Conservation (phyloP, 2,329 filamentous ascomycete species). For the Stagonosporopsis cucurbitacearum region DNA sequence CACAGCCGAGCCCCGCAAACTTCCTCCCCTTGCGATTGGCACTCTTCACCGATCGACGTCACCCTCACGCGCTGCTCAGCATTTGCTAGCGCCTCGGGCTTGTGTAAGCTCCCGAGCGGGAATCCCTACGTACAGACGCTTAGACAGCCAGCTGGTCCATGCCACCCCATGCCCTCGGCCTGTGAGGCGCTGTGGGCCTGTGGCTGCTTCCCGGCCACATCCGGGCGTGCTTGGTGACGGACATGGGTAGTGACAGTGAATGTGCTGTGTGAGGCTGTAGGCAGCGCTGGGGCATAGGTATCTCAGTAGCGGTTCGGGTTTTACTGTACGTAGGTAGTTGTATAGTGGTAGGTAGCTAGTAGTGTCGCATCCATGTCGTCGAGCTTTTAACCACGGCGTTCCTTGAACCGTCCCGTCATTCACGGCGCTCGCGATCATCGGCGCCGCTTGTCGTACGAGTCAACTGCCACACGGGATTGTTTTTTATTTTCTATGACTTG, state of each 20-base stretch:
- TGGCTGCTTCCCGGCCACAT: slow-evolving; percentile 27
- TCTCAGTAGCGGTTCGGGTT: too few species aligned
- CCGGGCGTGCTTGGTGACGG: slow-evolving; percentile 19
- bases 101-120: slow-evolving; percentile 21
- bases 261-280: background rate
- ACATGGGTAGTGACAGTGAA: too few species aligned
- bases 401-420: too few species aligned
- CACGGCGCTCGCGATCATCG: background rate
- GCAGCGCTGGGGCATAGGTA: background rate
- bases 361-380: background rate
- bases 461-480: slow-evolving; percentile 8
- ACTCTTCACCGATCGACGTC: slow-evolving; percentile 20
- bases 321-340: too few species aligned
- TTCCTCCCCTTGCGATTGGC: slow-evolving; percentile 21
- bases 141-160: slow-evolving; percentile 12
- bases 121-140: slow-evolving; percentile 19
- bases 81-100: slow-evolving; percentile 27
- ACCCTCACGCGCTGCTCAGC: slow-evolving; percentile 29
- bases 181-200: slow-evolving; percentile 5
- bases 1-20: slow-evolving; percentile 16
- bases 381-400: too few species aligned
- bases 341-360: too few species aligned
- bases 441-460: slow-evolving; percentile 12
- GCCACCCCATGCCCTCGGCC: slow-evolving; percentile 3
- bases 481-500: slow-evolving; percentile 5